phyloP scores from a whole-genome alignment of 345 rosid species.

The Eucalyptus sp. region DNA sequence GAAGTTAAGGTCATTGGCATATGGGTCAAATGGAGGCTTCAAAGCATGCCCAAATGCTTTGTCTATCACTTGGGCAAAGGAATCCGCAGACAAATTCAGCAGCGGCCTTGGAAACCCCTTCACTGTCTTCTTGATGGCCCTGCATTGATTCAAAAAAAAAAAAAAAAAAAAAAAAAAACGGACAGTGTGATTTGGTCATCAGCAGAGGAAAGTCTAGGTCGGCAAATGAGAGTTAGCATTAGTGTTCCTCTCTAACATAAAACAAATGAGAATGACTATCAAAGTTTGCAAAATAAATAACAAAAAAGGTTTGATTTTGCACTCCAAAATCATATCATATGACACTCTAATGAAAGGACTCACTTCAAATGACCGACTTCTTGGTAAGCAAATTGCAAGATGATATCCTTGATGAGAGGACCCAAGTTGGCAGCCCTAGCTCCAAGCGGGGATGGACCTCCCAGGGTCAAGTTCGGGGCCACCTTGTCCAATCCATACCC shows the following conservation, averaged over 20 bases:
- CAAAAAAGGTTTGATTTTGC: not conserved
- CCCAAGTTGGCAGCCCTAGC: slow-evolving; percentile 52
- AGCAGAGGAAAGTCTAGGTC: not conserved
- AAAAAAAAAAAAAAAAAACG: too few relatives aligned
- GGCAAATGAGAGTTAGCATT: not conserved
- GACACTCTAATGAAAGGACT: not conserved
- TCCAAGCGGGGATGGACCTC: slow-evolving; percentile 72
- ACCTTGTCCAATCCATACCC: slow-evolving; percentile 68
- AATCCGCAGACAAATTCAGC: slow-evolving; percentile 41
- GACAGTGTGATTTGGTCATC: not conserved
- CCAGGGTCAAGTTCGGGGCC: slow-evolving; percentile 49
- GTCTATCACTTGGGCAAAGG: slow-evolving; percentile 45
- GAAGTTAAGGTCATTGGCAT: slow-evolving; percentile 35
- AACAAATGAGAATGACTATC: not conserved
- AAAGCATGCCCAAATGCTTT: slow-evolving; percentile 36
- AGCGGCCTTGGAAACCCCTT: slow-evolving; percentile 78
- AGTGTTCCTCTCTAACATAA: not conserved
- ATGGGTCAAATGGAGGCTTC: slow-evolving; percentile 68
- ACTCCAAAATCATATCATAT: not conserved
- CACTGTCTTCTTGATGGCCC: slow-evolving; percentile 54
- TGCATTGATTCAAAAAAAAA: not conserved
- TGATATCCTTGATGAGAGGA: slow-evolving; percentile 33
- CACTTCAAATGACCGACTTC: slow-evolving; percentile 89
- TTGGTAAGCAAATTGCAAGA: slow-evolving; percentile 79
- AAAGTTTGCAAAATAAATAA: not conserved